A percentile compares a stretch with the other conserved stretches of the same genome.
Conservation (phyloP, 2,329 filamentous ascomycete genomes). For the Elsinoe necatrix region DNA sequence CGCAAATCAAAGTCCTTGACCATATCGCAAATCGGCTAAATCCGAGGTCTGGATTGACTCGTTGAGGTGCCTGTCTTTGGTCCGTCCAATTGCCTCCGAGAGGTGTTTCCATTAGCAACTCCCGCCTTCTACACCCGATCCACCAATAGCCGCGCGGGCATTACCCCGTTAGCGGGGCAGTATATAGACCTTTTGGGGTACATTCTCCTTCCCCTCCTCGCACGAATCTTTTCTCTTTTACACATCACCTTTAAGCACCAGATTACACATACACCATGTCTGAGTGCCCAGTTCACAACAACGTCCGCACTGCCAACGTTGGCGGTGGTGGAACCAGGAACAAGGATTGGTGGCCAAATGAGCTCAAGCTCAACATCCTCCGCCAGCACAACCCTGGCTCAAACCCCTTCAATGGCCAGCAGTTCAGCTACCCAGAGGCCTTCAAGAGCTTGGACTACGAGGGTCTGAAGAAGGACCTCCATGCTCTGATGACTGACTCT, state of each 20-base stretch:
- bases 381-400: slow-evolving; percentile 58
- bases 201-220: not conserved
- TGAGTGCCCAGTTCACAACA: slow-evolving; percentile 27
- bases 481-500: slow-evolving; percentile 65
- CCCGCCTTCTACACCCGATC: slow-evolving; percentile 10
- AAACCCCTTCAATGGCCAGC: slow-evolving; percentile 51
- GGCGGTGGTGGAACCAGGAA: slow-evolving; percentile 53
- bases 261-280: slow-evolving; percentile 5
- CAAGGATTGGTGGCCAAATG: slow-evolving; percentile 66
- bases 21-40: not conserved
- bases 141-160: slow-evolving; percentile 13
- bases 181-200: not conserved
- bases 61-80: not conserved
- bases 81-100: slow-evolving; percentile 6
- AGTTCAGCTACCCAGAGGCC: slow-evolving; percentile 63
- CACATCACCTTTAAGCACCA: not conserved
- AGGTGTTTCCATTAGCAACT: slow-evolving; percentile 15
- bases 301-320: slow-evolving; percentile 22
- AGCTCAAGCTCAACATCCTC: slow-evolving; percentile 60
- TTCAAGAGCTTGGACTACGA: slow-evolving; percentile 66
- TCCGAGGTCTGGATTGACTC: slow-evolving; percentile 13
- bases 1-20: not conserved
- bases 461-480: slow-evolving; percentile 64
- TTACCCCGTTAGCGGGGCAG: slow-evolving; percentile 12
- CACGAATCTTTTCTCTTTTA: not conserved